Percentiles rank a stretch among this genome's conserved stretches.
Evolutionary conservation across 139 green algal species (phyloP).

Genomic region (Medakamo hakoo): DNA sequence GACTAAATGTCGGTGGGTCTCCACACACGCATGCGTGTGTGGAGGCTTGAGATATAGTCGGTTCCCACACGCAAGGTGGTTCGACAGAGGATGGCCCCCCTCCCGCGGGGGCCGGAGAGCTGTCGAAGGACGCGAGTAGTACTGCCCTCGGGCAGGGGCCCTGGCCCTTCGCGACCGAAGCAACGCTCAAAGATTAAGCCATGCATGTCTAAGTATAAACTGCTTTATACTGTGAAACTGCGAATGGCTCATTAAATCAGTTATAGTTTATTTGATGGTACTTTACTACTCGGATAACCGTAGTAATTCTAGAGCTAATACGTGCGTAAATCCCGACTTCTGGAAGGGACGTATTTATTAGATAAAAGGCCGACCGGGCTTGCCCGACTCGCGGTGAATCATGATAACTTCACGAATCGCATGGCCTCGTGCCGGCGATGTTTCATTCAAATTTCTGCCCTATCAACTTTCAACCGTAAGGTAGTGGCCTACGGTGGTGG

Average conservation of each 20-base stretch:
- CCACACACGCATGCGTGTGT: no score
- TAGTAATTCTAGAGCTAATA: slow-evolving; percentile 92
- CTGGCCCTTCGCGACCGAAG: no score
- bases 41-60: no score
- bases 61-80: no score
- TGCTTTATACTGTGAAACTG: slow-evolving; percentile 99
- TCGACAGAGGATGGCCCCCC: no score
- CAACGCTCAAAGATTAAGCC: slow-evolving; percentile 98
- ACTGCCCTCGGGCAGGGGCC: no score
- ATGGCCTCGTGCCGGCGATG: slow-evolving; percentile 62
- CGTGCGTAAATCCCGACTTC: slow-evolving; percentile 73
- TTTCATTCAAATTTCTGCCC: slow-evolving; percentile 88
- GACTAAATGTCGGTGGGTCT: no score
- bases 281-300: slow-evolving; percentile 56
- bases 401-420: slow-evolving; percentile 89
- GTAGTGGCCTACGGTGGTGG: slow-evolving; percentile 69
- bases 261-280: slow-evolving; percentile 99
- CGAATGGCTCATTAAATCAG: slow-evolving; percentile 99
- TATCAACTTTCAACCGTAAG: slow-evolving; percentile 35
- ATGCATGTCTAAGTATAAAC: slow-evolving; percentile 99
- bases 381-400: slow-evolving; percentile 56
- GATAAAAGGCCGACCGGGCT: slow-evolving; percentile 65
- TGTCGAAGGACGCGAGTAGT: no score
- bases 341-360: slow-evolving; percentile 89
- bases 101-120: no score